These are phyloP conservation scores for Aspergillus nanangensis DNA, from an alignment of 495 filamentous ascomycete species.

Conservation along the genomic window DNA sequence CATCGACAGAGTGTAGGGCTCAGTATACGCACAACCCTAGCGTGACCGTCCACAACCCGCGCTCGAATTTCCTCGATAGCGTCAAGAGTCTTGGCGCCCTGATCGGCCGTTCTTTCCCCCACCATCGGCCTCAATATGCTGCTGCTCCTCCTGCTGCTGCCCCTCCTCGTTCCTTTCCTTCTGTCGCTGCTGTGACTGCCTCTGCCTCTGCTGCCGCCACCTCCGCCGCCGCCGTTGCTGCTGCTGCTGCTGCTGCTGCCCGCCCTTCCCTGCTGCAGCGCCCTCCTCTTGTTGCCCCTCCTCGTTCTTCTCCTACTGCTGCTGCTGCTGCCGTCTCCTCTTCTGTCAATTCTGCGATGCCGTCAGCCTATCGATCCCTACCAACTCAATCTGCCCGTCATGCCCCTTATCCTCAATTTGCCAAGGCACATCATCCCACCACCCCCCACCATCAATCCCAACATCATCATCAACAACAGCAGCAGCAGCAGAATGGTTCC, in stretches of 20 bases:
- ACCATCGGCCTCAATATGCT: conserved; percentile 21
- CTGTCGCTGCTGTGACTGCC: conserved; percentile 14
- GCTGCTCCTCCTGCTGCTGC: conserved; percentile 9
- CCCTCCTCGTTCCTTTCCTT: conserved; percentile 16
- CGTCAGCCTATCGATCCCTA: conserved; percentile 46
- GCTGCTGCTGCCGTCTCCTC: conserved; percentile 25
- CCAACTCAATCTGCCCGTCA: conserved; percentile 40
- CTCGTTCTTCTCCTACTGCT: conserved; percentile 30
- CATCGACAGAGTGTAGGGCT: conserved; percentile 86
- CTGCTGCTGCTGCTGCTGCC: conserved; percentile 17
- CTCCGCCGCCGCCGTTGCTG: conserved; percentile 11
- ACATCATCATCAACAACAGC: conserved; percentile 11
- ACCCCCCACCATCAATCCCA: conserved; percentile 13
- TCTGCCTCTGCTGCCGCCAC: background rate
- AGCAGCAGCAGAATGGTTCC: conserved; percentile 18
- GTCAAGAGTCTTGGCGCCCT: conserved; percentile 41
- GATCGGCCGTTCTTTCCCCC: conserved; percentile 27
- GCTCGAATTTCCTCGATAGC: conserved; percentile 56
- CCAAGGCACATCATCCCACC: conserved; percentile 27
- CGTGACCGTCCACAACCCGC: conserved; percentile 52
- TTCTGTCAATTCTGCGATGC: conserved; percentile 43
- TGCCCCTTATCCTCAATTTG: conserved; percentile 38
- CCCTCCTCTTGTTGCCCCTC: conserved; percentile 34
- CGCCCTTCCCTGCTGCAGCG: conserved; percentile 36
- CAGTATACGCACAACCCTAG: conserved; percentile 83